Conservation (phyloP, 2,329 filamentous ascomycete genomes). For the Polychaeton citri region DNA sequence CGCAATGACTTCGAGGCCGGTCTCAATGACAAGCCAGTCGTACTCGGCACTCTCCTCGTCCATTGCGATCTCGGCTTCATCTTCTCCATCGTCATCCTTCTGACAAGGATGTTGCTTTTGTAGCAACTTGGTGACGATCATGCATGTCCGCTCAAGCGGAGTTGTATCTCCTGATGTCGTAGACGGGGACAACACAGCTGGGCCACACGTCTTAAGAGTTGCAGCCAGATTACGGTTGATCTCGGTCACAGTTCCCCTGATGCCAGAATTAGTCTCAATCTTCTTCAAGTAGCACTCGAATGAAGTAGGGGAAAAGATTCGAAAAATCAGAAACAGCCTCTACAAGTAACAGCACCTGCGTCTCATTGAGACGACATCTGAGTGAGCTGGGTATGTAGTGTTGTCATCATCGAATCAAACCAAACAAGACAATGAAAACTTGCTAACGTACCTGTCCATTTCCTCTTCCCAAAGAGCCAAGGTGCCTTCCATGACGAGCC, state of each 20-base stretch:
- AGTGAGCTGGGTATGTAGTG: constrained; percentile 97
- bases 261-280: constrained; percentile 2
- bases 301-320: constrained; percentile 4
- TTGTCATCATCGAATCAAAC: constrained; percentile 91
- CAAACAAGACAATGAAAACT: no score
- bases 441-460: constrained; percentile 68
- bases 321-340: constrained; percentile 36
- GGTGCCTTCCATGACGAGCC: constrained; percentile 73
- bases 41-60: constrained; percentile 76
- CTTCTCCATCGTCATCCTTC: constrained; percentile 71
- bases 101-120: constrained; percentile 88
- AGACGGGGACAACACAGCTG: constrained; percentile 56
- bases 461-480: constrained; percentile 80
- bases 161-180: constrained; percentile 43
- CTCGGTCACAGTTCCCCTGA: constrained; percentile 76
- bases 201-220: constrained; percentile 81
- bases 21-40: constrained; percentile 94
- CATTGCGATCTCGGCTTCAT: constrained; percentile 58
- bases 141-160: constrained; percentile 48
- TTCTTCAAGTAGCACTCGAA: constrained; percentile 1
- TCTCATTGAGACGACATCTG: constrained; percentile 54
- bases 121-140: constrained; percentile 64
- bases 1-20: constrained; percentile 78
- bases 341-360: constrained; percentile 22
- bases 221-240: constrained; percentile 89